These are phyloP conservation scores for Knoxdaviesia proteae DNA, from an alignment of 2,329 filamentous ascomycete genomes.

Conservation along the genomic window DNA sequence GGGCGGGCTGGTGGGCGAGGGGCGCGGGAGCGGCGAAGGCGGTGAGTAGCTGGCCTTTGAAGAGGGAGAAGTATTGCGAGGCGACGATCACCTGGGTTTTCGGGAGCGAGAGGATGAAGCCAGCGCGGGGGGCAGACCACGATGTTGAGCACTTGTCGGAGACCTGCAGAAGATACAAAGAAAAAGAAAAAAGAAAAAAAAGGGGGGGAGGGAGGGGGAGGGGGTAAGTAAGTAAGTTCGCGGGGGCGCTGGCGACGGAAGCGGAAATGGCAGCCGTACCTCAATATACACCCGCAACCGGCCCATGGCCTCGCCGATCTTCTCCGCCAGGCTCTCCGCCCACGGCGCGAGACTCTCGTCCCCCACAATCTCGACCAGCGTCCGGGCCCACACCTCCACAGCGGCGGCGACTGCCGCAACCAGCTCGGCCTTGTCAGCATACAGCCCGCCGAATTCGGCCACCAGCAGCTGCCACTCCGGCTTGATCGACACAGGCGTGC, in stretches of 20 bases:
- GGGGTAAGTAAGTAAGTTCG: too few relatives aligned
- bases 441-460: conserved; percentile 15
- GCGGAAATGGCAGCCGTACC: conserved; percentile 8
- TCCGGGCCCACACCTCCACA: conserved; percentile 18
- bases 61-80: conserved; percentile 14
- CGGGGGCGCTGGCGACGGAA: too few relatives aligned
- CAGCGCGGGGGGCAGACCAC: conserved; percentile 16
- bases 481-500: conserved; percentile 8
- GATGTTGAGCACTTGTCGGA: conserved; percentile 11
- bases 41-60: conserved; percentile 14
- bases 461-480: conserved; percentile 23
- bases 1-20: neutral
- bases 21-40: conserved; percentile 12
- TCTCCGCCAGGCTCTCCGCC: conserved; percentile 20
- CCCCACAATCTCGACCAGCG: conserved; percentile 19
- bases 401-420: conserved; percentile 15
- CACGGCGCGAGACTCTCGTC: conserved; percentile 18
- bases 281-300: conserved; percentile 16
- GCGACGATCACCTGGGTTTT: conserved; percentile 11
- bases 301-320: conserved; percentile 6
- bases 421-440: conserved; percentile 19
- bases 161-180: too few relatives aligned
- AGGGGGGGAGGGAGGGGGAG: too few relatives aligned
- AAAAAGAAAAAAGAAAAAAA: too few relatives aligned
- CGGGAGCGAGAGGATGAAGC: conserved; percentile 19